Percentiles rank a stretch among this genome's conserved stretches.
These are phyloP conservation scores for Penicillium daleae DNA, from an alignment of 495 filamentous ascomycete species.

Conservation along the genomic window DNA sequence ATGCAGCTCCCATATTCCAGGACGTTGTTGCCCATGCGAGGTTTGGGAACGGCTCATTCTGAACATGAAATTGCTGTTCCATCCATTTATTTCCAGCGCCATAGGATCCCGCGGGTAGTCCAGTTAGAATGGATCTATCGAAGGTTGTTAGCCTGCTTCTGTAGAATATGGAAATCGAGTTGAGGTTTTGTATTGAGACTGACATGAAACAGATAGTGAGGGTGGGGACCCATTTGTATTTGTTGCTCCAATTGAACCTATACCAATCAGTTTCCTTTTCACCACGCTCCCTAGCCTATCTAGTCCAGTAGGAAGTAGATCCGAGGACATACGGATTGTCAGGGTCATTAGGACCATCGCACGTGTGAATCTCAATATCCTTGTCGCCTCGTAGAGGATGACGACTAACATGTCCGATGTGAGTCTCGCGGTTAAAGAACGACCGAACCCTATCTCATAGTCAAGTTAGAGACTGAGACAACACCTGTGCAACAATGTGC, in stretches of 20 bases:
- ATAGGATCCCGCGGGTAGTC: constrained; percentile 47
- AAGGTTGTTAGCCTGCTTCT: background rate
- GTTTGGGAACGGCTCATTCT: constrained; percentile 49
- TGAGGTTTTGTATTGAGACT: background rate
- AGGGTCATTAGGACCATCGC: constrained; percentile 38
- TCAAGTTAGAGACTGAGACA: background rate
- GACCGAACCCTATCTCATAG: background rate
- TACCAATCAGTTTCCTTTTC: background rate
- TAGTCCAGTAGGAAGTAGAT: too few species aligned
- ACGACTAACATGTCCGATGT: constrained; percentile 29
- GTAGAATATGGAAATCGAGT: background rate
- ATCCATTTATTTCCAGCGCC: constrained; percentile 45
- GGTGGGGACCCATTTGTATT: constrained; percentile 46
- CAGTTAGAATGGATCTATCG: constrained; percentile 44
- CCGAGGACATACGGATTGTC: constrained; percentile 29
- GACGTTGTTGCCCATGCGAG: constrained; percentile 51
- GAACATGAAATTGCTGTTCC: constrained; percentile 43
- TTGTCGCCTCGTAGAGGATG: constrained; percentile 24
- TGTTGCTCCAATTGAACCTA: constrained; percentile 24
- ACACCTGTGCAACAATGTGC: background rate
- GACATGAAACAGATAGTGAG: constrained; percentile 49
- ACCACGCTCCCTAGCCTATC: background rate
- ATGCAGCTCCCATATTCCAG: constrained; percentile 58
- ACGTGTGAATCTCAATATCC: constrained; percentile 38
- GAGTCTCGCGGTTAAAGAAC: constrained; percentile 3